Evolutionary conservation across 83 land plant genomes (phyloP).

Genomic region (Thuja plicata): DNA sequence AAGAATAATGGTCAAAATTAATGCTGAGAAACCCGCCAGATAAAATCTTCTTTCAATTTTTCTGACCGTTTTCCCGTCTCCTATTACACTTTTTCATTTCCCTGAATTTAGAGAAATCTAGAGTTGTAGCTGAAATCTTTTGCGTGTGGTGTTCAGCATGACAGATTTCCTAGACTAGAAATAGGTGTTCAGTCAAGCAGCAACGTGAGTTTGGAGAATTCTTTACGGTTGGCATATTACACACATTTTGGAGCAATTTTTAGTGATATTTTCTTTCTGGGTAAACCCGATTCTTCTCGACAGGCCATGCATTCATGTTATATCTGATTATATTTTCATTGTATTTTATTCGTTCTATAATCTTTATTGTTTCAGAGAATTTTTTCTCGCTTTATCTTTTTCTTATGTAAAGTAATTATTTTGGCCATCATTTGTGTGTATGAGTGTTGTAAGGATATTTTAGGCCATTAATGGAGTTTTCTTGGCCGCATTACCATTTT

Average conservation of each 20-base stretch:
- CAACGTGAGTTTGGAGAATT: neutral
- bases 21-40: neutral
- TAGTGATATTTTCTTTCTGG: neutral
- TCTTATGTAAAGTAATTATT: no score
- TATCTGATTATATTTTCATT: no score
- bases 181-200: neutral
- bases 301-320: neutral
- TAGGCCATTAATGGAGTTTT: no score
- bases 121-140: neutral
- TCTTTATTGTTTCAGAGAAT: no score
- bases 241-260: neutral
- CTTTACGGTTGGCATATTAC: neutral
- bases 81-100: neutral
- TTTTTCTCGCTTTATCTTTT: no score
- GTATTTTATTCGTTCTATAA: no score
- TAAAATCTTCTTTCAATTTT: neutral
- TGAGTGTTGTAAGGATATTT: no score
- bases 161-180: no score
- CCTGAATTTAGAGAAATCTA: neutral
- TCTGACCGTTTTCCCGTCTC: neutral
- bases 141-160: neutral
- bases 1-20: neutral
- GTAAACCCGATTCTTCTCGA: neutral
- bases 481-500: no score
- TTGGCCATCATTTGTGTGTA: no score